Conservation (phyloP, 306 rosid species). For the Cyclanthera cordifolia region DNA sequence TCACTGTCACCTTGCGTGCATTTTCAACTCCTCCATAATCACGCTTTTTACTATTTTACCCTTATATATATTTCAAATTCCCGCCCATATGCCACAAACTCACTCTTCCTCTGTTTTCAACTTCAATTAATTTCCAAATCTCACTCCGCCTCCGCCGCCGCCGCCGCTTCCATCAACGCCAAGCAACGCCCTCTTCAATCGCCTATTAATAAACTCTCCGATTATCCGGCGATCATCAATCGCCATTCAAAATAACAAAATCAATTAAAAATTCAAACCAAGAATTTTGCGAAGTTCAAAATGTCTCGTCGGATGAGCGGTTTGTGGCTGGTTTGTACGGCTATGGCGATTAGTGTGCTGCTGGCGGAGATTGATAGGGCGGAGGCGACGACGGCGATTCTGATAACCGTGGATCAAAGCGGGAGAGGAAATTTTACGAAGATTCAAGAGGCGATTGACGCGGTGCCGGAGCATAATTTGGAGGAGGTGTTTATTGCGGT, state of each 20-base stretch:
- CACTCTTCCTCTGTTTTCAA: constrained; percentile 16
- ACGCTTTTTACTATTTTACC: neutral
- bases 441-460: constrained; percentile 40
- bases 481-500: constrained; percentile 33
- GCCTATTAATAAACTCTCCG: neutral
- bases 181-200: neutral
- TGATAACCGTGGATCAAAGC: constrained; percentile 34
- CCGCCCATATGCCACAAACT: neutral
- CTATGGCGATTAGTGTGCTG: neutral
- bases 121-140: constrained; percentile 2
- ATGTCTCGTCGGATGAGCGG: neutral
- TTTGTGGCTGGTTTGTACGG: neutral
- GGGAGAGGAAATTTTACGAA: constrained; percentile 32
- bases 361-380: neutral
- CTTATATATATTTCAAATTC: neutral
- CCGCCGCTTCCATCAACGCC: constrained; percentile 16
- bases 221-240: neutral
- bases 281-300: too few species aligned
- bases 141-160: constrained; percentile 26
- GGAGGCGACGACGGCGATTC: constrained; percentile 14
- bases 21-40: neutral
- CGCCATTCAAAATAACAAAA: neutral
- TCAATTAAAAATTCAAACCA: too few species aligned
- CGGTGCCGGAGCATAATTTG: constrained; percentile 28
- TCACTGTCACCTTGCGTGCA: neutral